Base-by-base conservation (phyloP, 75 land plant genomes). In the Picea glauca region DNA sequence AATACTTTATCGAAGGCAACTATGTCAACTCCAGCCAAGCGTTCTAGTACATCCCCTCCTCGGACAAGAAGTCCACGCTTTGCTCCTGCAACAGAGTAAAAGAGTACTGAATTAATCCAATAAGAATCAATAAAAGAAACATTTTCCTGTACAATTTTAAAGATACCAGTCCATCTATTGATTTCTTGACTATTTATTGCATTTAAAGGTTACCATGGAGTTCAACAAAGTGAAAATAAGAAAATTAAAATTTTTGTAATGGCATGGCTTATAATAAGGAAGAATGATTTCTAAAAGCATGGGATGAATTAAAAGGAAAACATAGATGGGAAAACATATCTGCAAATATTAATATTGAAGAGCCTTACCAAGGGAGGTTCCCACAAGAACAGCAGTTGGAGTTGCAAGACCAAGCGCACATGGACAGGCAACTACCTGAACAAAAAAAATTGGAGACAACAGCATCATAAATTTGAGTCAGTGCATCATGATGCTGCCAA, bases 351-450 rank as follows among this genome's bases (percentile, higher is more conserved):
- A 32, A 54, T 15, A 38, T 9, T 43, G 68, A 80, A 17, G 2
- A 31, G 20, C 23, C 72, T 2, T 85, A 90, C 99, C 99, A 43
- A 95, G 90, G 23, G 99, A 98, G 23, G 98, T 98, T 59, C 99
- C 99, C 62, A 98, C 94, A 61, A 98, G 83, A 21, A 98, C 94
- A 63, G 99, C 99, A 50, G 99, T 98, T 13, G 99, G 99, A 13
- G 99, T 98, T 54, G 99, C 99, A 58, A 98, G 91, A 9, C 99
- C 99, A 59, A 98, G 81, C n/a, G 99, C 99, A 88, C 98, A 98
- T 32, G 99, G 99, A 76, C 98, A 95, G 15, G 99, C 97, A 74
- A 98, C 99, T 13, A 94, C 98, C 98, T 94, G 90, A 56, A 60
- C 35, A 46, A 26, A 75, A 75, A 54, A 43, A 70, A 43, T n/a